Conservation (phyloP, 768 basidiomycete species). For the Cystofilobasidium capitatum region DNA sequence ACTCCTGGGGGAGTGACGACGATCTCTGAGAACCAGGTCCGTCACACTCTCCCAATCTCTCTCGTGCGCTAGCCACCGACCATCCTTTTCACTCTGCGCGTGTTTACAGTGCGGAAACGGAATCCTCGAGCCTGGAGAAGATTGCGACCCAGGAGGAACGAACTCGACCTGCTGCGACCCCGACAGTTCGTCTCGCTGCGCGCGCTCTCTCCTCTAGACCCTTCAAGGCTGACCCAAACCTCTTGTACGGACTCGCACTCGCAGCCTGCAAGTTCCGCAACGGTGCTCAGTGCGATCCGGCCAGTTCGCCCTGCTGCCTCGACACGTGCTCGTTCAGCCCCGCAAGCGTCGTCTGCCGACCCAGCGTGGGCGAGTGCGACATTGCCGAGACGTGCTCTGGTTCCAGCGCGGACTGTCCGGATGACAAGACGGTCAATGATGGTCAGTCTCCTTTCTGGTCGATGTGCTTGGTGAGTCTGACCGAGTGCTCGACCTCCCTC, state of each 20-base stretch:
- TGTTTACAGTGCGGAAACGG: constrained; percentile 35
- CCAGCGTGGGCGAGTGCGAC: constrained; percentile 64
- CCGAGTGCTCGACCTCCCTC: background rate
- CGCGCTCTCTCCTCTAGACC: background rate
- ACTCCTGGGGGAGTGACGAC: constrained; percentile 46
- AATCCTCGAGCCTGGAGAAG: constrained; percentile 53
- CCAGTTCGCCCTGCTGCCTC: constrained; percentile 67
- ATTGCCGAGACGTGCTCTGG: constrained; percentile 65
- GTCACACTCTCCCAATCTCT: constrained; percentile 48
- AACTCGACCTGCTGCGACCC: constrained; percentile 58
- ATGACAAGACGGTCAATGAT: constrained; percentile 54
- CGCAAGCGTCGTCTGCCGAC: constrained; percentile 50
- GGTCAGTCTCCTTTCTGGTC: constrained; percentile 45
- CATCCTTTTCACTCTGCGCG: background rate
- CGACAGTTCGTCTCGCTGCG: constrained; percentile 42
- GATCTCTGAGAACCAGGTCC: constrained; percentile 34
- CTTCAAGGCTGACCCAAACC: background rate
- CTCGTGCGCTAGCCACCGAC: too few species aligned
- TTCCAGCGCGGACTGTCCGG: constrained; percentile 60
- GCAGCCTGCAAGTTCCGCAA: constrained; percentile 49
- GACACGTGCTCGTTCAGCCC: constrained; percentile 55
- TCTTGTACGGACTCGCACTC: too few species aligned
- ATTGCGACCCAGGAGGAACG: constrained; percentile 67
- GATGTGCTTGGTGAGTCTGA: background rate
- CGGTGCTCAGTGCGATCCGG: constrained; percentile 68